These are phyloP conservation scores for Aureobasidium leucospermi DNA, from an alignment of 2,329 filamentous ascomycete species.

Conservation along the genomic window DNA sequence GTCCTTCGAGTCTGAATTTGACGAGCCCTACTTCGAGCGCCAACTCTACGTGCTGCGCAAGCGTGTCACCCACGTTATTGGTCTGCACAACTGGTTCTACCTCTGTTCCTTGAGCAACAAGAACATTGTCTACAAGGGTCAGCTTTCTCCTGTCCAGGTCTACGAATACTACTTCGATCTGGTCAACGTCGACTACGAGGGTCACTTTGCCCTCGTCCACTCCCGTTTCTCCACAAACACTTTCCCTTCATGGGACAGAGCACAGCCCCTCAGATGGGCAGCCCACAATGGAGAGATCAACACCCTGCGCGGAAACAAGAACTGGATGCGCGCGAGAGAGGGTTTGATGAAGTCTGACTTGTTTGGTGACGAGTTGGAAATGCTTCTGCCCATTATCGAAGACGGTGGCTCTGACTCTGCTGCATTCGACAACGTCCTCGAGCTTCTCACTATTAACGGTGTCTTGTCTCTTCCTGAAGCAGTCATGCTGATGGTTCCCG, in stretches of 20 bases:
- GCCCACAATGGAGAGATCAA: conserved; percentile 99
- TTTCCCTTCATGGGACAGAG: conserved; percentile 96
- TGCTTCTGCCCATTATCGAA: conserved; percentile 89
- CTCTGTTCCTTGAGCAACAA: conserved; percentile 93
- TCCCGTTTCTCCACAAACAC: conserved; percentile 98
- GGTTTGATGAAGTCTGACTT: conserved; percentile 88
- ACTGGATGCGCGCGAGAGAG: conserved; percentile 98
- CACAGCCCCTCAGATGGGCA: conserved; percentile 91
- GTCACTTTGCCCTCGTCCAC: conserved; percentile 92
- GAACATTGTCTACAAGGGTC: conserved; percentile 99
- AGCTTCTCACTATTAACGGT: conserved; percentile 89
- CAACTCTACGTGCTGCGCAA: conserved; percentile 94
- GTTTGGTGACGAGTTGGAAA: conserved; percentile 86
- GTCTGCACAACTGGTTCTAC: conserved; percentile 98
- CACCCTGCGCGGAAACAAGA: conserved; percentile 94
- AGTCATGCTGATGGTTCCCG: conserved; percentile 97
- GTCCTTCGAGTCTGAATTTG: conserved; percentile 72
- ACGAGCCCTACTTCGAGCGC: conserved; percentile 79
- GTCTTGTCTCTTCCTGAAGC: conserved; percentile 92
- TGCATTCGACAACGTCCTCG: conserved; percentile 93
- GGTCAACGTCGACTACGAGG: conserved; percentile 94
- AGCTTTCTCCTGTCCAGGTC: conserved; percentile 87
- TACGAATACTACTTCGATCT: conserved; percentile 98
- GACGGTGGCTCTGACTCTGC: conserved; percentile 95
- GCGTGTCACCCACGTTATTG: conserved; percentile 88